Evolutionary conservation across 106 monocot genomes (phyloP).

Genomic region (Agapanthus africanus): DNA sequence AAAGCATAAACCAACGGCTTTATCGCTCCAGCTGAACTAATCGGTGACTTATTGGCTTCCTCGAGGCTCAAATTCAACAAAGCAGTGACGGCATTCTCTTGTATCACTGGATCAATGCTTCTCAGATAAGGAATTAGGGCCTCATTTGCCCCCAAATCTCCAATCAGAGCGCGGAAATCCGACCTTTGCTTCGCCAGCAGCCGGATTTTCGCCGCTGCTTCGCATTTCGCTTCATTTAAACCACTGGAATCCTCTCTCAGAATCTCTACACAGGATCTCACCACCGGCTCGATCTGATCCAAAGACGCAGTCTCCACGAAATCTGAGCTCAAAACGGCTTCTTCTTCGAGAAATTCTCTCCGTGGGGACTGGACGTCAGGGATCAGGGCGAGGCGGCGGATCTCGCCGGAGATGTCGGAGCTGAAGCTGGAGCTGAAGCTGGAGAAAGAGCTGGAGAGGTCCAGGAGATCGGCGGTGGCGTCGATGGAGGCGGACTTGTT

Average conservation of each 20-base stretch:
- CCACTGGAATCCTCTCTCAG: slow-evolving; percentile 15
- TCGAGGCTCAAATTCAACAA: slow-evolving; percentile 63
- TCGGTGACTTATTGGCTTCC: slow-evolving; percentile 45
- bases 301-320: slow-evolving; percentile 5
- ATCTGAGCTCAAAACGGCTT: background rate
- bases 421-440: slow-evolving; percentile 39
- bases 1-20: slow-evolving; percentile 54
- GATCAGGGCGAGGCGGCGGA: slow-evolving; percentile 21
- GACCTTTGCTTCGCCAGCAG: slow-evolving; percentile 27
- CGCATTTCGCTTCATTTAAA: slow-evolving; percentile 21
- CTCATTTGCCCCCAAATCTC: slow-evolving; percentile 37
- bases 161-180: slow-evolving; percentile 49
- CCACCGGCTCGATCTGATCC: slow-evolving; percentile 30
- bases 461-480: slow-evolving; percentile 34
- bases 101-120: slow-evolving; percentile 39
- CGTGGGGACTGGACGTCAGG: background rate
- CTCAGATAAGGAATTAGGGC: slow-evolving; percentile 37
- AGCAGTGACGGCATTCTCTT: slow-evolving; percentile 71
- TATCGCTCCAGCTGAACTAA: slow-evolving; percentile 54
- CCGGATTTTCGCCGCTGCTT: slow-evolving; percentile 8
- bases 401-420: slow-evolving; percentile 60
- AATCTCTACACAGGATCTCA: slow-evolving; percentile 29
- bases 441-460: slow-evolving; percentile 38
- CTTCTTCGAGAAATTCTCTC: background rate
- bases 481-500: slow-evolving; percentile 1